Conservation (phyloP, 2,329 filamentous ascomycete species). For the Dichotomopilus funicola region DNA sequence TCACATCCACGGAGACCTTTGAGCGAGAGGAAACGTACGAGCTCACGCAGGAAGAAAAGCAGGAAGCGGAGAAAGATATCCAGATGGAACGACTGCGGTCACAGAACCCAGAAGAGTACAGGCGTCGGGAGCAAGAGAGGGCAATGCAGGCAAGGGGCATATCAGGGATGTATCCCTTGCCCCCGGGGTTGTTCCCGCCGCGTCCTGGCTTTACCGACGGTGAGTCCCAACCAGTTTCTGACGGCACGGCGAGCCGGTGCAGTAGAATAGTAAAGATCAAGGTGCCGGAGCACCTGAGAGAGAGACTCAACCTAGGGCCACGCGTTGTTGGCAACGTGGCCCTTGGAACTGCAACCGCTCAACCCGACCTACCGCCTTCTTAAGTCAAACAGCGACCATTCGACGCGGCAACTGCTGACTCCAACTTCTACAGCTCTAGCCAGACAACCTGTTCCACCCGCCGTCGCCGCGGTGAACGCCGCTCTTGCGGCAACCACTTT, state of each 20-base stretch:
- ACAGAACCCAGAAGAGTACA: conserved; percentile 19
- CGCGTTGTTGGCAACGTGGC: not conserved
- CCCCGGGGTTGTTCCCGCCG: not conserved
- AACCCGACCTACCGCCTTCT: not conserved
- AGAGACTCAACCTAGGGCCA: conserved; percentile 2
- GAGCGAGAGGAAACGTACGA: conserved; percentile 60
- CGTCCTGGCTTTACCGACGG: not conserved
- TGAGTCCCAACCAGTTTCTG: conserved; percentile 14
- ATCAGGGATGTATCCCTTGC: not conserved
- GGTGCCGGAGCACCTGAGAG: conserved; percentile 19
- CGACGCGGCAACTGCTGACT: conserved; percentile 2
- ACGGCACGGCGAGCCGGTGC: not conserved
- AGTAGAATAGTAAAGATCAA: conserved; percentile 14
- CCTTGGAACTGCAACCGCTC: not conserved
- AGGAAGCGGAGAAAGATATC: conserved; percentile 43
- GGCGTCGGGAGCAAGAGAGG: conserved; percentile 11
- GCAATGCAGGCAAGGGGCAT: not conserved
- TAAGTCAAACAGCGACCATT: not conserved
- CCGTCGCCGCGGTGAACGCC: not conserved
- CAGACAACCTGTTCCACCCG: not conserved
- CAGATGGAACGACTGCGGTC: conserved; percentile 20
- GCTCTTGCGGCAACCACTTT: not conserved
- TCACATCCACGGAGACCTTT: conserved; percentile 66
- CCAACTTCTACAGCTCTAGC: conserved; percentile 5
- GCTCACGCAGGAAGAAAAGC: conserved; percentile 55